Conservation (phyloP, 2,329 filamentous ascomycete genomes). For the Ambrosiella beaveri region DNA sequence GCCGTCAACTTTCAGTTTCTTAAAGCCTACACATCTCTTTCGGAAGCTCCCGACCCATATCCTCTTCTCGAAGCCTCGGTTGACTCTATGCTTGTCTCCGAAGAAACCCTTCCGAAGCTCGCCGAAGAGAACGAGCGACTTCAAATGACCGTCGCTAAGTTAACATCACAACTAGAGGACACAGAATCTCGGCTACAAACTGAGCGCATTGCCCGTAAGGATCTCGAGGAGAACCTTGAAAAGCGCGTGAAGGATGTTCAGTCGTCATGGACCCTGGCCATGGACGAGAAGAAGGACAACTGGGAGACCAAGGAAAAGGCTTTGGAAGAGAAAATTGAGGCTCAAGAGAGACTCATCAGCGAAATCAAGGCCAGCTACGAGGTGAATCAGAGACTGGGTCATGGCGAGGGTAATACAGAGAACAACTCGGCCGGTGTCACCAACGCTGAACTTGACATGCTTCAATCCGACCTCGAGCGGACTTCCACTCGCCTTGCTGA, state of each 20-base stretch:
- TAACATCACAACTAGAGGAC: conserved; percentile 69
- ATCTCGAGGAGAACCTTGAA: conserved; percentile 62
- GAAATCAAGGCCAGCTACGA: conserved; percentile 97
- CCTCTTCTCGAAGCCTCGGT: conserved; percentile 91
- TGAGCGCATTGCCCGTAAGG: conserved; percentile 55
- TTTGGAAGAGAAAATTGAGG: conserved; percentile 84
- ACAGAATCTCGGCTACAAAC: conserved; percentile 64
- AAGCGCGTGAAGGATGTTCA: conserved; percentile 76
- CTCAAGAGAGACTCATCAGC: conserved; percentile 76
- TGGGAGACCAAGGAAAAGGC: conserved; percentile 88
- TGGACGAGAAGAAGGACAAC: conserved; percentile 89
- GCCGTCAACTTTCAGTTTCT: conserved; percentile 84
- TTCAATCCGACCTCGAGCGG: conserved; percentile 77
- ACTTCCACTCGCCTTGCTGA: conserved; percentile 77
- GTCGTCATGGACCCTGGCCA: conserved; percentile 70
- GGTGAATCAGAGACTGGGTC: conserved; percentile 76
- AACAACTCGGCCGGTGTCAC: conserved; percentile 46
- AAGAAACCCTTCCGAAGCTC: conserved; percentile 81
- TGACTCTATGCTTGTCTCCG: conserved; percentile 66
- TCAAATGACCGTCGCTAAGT: conserved; percentile 56
- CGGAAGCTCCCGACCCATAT: conserved; percentile 91
- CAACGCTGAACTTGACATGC: conserved; percentile 83
- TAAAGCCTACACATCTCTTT: conserved; percentile 79
- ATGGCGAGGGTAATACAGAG: conserved; percentile 43
- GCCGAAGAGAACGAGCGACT: conserved; percentile 76